Percentiles rank a stretch among this genome's conserved stretches.
Conservation (phyloP, 1,139 yeast species). For the Yamadazyma triangularis region DNA sequence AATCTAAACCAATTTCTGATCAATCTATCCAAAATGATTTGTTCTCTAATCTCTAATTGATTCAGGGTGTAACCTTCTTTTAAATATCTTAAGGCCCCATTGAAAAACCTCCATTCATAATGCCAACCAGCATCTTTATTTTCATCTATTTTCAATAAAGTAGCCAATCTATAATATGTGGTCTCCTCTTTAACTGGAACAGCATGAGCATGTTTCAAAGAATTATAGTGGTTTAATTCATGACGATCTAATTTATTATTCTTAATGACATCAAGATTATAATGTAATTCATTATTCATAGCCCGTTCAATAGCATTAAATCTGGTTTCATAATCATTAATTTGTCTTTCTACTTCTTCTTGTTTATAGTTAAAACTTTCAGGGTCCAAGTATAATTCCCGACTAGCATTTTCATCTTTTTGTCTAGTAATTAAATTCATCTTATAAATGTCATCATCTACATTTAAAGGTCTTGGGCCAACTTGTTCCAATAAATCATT, state of each 20-base stretch:
- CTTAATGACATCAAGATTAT: conserved; percentile 10
- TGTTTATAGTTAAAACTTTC: conserved; percentile 19
- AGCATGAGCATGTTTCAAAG: conserved; percentile 23
- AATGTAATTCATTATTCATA: conserved; percentile 23
- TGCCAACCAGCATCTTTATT: conserved; percentile 37
- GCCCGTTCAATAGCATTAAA: conserved; percentile 15
- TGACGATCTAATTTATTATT: conserved; percentile 10
- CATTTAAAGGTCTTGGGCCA: conserved; percentile 10
- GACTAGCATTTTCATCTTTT: conserved; percentile 9
- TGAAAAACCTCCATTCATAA: conserved; percentile 36
- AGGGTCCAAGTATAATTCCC: conserved; percentile 13
- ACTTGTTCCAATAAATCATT: conserved; percentile 9
- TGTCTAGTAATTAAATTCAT: conserved; percentile 14
- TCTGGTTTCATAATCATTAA: conserved; percentile 17
- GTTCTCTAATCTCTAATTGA: conserved; percentile 25
- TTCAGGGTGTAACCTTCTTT: conserved; percentile 28
- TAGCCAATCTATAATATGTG: conserved; percentile 31
- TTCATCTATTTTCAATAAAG: conserved; percentile 20
- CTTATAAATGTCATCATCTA: conserved; percentile 18
- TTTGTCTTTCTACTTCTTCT: conserved; percentile 15
- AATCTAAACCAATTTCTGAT: conserved; percentile 32
- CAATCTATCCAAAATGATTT: conserved; percentile 27
- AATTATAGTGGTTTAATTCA: conserved; percentile 16
- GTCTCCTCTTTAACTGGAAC: conserved; percentile 27
- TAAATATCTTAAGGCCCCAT: conserved; percentile 27